A percentile compares a stretch with the other conserved stretches of the same genome.
phyloP scores from a whole-genome alignment of 2,329 filamentous ascomycete species.

The Neonectria sp. region DNA sequence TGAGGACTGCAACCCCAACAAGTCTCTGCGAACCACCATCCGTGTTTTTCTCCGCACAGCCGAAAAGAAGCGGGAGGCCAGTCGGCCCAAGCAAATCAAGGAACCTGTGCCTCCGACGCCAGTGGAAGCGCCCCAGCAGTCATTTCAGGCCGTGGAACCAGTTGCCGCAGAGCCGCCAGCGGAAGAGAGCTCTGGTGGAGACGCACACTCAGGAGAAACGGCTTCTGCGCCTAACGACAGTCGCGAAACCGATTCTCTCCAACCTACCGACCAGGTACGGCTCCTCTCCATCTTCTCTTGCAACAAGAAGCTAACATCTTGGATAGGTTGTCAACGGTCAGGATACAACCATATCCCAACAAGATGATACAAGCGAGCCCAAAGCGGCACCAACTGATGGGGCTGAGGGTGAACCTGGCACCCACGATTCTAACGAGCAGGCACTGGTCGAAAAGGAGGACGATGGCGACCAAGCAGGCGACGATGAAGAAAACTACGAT shows the following conservation, averaged over 20 bases:
- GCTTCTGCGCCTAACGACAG: conserved; percentile 22
- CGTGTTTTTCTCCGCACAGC: conserved; percentile 92
- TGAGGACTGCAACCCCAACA: conserved; percentile 90
- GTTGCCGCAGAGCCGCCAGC: conserved; percentile 38
- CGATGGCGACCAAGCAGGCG: conserved; percentile 49
- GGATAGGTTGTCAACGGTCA: conserved; percentile 27
- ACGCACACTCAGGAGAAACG: conserved; percentile 23
- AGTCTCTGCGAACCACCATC: conserved; percentile 91
- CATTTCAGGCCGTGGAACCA: conserved; percentile 47
- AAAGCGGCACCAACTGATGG: conserved; percentile 32
- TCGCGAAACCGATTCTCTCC: conserved; percentile 25
- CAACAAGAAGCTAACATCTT: conserved; percentile 11
- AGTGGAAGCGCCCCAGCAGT: conserved; percentile 57
- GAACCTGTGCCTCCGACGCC: conserved; percentile 59
- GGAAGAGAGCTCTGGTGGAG: conserved; percentile 30
- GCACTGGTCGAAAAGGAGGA: conserved; percentile 38
- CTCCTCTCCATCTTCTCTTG: not conserved
- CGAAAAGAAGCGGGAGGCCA: conserved; percentile 87
- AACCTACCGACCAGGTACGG: conserved; percentile 38
- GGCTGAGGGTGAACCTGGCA: conserved; percentile 33
- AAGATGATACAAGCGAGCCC: conserved; percentile 34
- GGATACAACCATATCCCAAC: conserved; percentile 12
- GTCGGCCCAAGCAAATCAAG: conserved; percentile 65
- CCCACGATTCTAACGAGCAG: conserved; percentile 40
- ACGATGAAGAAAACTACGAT: conserved; percentile 52